Percentiles rank a stretch among this genome's conserved stretches.
Evolutionary conservation across 345 rosid species (phyloP).

Genomic region (Carallia pectinifolia): DNA sequence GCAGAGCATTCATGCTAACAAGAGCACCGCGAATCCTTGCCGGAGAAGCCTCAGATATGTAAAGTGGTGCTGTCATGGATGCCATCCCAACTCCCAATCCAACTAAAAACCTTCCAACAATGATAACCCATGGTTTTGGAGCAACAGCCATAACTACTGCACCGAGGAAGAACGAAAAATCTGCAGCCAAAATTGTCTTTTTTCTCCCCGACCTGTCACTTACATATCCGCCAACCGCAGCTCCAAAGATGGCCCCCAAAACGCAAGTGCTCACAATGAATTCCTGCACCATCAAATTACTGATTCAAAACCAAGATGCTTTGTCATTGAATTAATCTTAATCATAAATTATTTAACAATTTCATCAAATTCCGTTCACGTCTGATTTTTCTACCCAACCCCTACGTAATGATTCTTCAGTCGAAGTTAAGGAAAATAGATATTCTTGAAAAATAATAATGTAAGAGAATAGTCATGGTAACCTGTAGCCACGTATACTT

Average conservation of each 20-base stretch:
- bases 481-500: conserved; percentile 68
- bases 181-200: conserved; percentile 54
- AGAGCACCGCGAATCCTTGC: conserved; percentile 85
- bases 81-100: conserved; percentile 97
- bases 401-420: too few species aligned
- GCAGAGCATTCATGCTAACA: conserved; percentile 74
- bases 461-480: neutral
- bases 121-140: conserved; percentile 67
- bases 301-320: neutral
- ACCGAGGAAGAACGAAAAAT: conserved; percentile 60
- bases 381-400: too few species aligned
- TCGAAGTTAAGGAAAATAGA: too few species aligned
- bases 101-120: conserved; percentile 66
- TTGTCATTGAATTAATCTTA: too few species aligned
- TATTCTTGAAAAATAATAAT: too few species aligned
- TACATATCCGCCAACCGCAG: conserved; percentile 73
- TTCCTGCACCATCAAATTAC: conserved; percentile 27
- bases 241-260: conserved; percentile 85
- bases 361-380: too few species aligned
- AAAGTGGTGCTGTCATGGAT: conserved; percentile 90
- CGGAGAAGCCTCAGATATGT: conserved; percentile 93
- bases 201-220: conserved; percentile 76
- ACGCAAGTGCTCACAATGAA: conserved; percentile 85
- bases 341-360: too few species aligned
- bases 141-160: conserved; percentile 71